Evolutionary conservation across 129 eudicot genomes (phyloP).

Genomic region (carrot (Daucus carota)): DH1_v3.0 NC_030386.2:27714501-27715000

Average conservation of each 20-base stretch:
- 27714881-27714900: constrained; percentile 22
- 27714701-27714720: constrained; percentile 81
- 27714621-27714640: constrained; percentile 91
- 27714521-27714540: neutral
- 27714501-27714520: neutral
- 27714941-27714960: constrained; percentile 52
- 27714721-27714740: constrained; percentile 82
- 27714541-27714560: neutral
- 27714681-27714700: constrained; percentile 82
- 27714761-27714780: constrained; percentile 92
- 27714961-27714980: constrained; percentile 31
- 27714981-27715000: constrained; percentile 8
- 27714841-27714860: constrained; percentile 36
- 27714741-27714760: constrained; percentile 84
- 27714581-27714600: constrained; percentile 26
- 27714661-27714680: constrained; percentile 54
- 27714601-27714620: constrained; percentile 71
- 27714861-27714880: constrained; percentile 23
- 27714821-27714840: constrained; percentile 80
- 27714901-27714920: constrained; percentile 29
- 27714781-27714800: constrained; percentile 80
- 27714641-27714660: constrained; percentile 79
- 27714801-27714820: constrained; percentile 80
- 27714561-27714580: neutral
- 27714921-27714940: constrained; percentile 30